A percentile compares a stretch with the other conserved stretches of the same genome.
Conservation (phyloP, 345 rosid species). For the Citrus unshiu region DNA sequence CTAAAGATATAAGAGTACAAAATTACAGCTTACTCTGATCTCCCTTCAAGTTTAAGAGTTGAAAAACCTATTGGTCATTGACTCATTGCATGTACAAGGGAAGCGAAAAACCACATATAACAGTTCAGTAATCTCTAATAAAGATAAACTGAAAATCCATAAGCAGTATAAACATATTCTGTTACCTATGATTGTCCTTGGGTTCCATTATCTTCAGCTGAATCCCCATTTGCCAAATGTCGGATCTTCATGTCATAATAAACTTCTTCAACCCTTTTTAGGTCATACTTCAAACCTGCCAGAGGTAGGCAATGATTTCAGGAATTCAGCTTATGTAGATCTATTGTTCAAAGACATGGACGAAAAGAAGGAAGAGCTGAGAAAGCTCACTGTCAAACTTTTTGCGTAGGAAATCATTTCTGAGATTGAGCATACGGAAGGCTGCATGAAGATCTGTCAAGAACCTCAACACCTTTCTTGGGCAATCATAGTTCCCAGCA, state of each 20-base stretch:
- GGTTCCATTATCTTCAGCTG: slow-evolving; percentile 23
- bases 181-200: slow-evolving; percentile 18
- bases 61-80: not conserved
- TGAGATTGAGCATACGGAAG: slow-evolving; percentile 91
- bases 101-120: not conserved
- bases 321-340: not conserved
- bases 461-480: slow-evolving; percentile 80
- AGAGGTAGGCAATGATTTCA: not conserved
- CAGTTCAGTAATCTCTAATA: not conserved
- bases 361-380: not conserved
- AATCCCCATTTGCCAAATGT: slow-evolving; percentile 51
- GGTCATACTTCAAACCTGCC: slow-evolving; percentile 85
- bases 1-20: not conserved
- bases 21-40: not conserved
- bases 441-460: slow-evolving; percentile 84
- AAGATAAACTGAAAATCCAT: not conserved
- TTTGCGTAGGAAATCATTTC: slow-evolving; percentile 95
- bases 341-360: not conserved
- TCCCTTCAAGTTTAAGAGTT: not conserved
- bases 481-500: slow-evolving; percentile 88
- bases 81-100: not conserved
- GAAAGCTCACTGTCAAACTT: slow-evolving; percentile 71
- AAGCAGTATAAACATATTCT: not conserved
- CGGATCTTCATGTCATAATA: slow-evolving; percentile 88
- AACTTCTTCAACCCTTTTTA: slow-evolving; percentile 83